Evolutionary conservation across 2,329 filamentous ascomycete species (phyloP), one percentile per base, ranked within the genome.

Genomic region (Apiospora malaysiana): DNA sequence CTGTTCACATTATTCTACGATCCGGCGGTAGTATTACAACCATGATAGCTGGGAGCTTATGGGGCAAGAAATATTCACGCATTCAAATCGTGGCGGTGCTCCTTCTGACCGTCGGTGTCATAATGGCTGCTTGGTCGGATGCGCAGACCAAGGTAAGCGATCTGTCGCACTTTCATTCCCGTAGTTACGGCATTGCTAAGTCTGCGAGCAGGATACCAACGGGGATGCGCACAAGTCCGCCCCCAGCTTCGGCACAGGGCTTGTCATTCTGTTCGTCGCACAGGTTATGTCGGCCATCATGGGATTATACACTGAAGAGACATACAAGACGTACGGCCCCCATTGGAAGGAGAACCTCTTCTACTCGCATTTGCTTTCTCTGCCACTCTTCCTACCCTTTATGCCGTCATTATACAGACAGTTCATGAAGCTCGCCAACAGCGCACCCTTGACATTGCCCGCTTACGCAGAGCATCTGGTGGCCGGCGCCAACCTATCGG

Each of bases 261-360:
- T 99, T 16, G 82, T 88, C 3, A 92, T 99, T 68, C 88, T 99
- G 21, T 93, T 97, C 65, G 80, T 97, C 47, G 96, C 96, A 1
- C 96, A 99, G 82, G 83, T 97, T 5, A 88, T 98, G 27, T 97
- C 94, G 9, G 94, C 96, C 27, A 92, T 95, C 78, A 98, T 98
- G 92, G 96, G 96, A 5, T 88, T 98, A 42, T 98, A 97, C 80
- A 95, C 95, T 0, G 95, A 99, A 80, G 91, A 94, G 75, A 94
- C 95, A 0, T 99, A 98, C 83, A 88, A 88, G 71, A 88, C 88
- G 70, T 94, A 97, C 81, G 94, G 95, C 7, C 93, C 93, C 42
- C 92, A 96, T 80, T 98, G 96, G 94, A 93, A 92, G 76, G 96
- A 98, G 81, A 97, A 97, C 75, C 87, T 99, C 16, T 98, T 99